Evolutionary conservation across 2,329 filamentous ascomycete genomes (phyloP).

Genomic region (Epichloe sp.): DNA sequence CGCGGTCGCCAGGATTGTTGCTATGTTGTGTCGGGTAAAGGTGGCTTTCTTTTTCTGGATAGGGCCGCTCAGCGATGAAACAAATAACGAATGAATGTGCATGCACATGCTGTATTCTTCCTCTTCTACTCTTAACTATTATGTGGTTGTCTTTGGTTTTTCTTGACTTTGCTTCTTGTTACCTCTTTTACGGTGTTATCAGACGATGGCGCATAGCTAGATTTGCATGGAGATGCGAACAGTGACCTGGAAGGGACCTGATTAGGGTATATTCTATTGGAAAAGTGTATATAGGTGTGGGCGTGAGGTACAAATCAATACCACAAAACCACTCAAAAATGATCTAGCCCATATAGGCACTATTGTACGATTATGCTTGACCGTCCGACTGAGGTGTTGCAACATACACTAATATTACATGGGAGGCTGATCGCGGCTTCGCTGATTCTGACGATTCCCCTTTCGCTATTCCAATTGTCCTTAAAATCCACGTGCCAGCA

Average conservation of each 20-base stretch:
- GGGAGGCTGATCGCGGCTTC: not conserved
- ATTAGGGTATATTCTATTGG: constrained; percentile 1
- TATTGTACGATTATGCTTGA: constrained; percentile 8
- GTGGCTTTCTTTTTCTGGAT: not conserved
- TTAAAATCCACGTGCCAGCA: constrained; percentile 24
- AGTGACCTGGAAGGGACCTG: constrained; percentile 8
- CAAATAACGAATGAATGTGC: not conserved
- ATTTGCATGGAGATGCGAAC: constrained; percentile 9
- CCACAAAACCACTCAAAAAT: constrained; percentile 2
- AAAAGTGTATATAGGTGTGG: constrained; percentile 14
- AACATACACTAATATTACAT: constrained; percentile 5
- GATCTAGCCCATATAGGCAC: constrained; percentile 3
- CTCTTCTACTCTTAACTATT: not conserved
- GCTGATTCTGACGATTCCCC: not conserved
- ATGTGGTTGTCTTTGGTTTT: not conserved
- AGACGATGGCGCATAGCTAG: constrained; percentile 12
- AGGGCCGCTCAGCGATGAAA: not conserved
- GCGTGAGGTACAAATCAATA: constrained; percentile 13
- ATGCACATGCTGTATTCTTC: not conserved
- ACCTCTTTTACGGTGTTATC: constrained; percentile 4
- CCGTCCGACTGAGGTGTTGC: constrained; percentile 1
- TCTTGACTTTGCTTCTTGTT: not conserved
- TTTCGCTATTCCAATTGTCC: not conserved
- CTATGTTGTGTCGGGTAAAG: not conserved
- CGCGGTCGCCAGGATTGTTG: not conserved